Base-by-base conservation (phyloP, 2,329 filamentous ascomycete genomes). In the Aureobasidium sp. region DNA sequence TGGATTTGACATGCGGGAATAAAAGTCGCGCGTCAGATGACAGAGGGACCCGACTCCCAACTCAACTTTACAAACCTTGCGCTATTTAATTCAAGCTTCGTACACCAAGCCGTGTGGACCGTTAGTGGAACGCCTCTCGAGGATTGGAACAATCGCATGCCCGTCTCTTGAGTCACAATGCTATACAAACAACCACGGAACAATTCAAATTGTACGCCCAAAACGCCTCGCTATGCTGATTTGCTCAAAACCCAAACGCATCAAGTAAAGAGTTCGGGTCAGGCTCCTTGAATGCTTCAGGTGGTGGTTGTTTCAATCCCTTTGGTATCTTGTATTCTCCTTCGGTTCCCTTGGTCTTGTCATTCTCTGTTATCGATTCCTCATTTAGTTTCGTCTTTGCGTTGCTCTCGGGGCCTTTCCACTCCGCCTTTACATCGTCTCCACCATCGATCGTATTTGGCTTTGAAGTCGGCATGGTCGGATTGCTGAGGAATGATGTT, bases 271-370 rank as follows among this genome's bases (percentile, higher is more conserved):
- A 91, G 66, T 81, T 88, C 24, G 87, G 79, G 71, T 95, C 90
- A n/a, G 93, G 93, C 69, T 98, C 93, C 62, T 94, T 79, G 66
- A 97, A 97, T 58, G 85, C 83, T 17, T 85, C 89, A 1, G 89
- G 83, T 14, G 84, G 77, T 12, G 79, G 76, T 62, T 84, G 79
- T 56, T 73, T 70, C 59, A 68, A 64, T 27, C 63, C 56, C 24
- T 63, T 59, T 14, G 32, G 56, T 30, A 14, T 4, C 30, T 40
- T 27, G 17, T 21, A 24, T 12, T 45, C 30, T 7, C 42, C 61
- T 39, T 61, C 64, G 5, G 61, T 61, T 66, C 70, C 65, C 61
- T 68, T 61, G 44, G 17, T 38, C 29, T 57, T 42, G n/a, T 54
- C 63, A 59, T 27, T 61, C 14, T 64, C 63, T 58, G 67, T 62